phyloP scores from a whole-genome alignment of 768 basidiomycete species.

The Mycena polygramma region DNA sequence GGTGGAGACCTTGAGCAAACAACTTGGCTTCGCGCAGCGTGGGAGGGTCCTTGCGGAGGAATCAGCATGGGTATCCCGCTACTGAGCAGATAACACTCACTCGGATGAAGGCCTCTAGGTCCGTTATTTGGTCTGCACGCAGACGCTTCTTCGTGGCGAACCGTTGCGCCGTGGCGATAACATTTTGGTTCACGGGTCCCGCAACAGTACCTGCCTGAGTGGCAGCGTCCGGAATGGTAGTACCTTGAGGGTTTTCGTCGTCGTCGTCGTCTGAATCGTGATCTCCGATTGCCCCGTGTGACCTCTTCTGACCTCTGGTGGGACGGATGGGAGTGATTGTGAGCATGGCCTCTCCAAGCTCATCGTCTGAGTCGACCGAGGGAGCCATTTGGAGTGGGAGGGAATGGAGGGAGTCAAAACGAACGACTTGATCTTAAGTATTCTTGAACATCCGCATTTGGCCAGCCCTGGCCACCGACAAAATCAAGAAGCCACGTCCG shows the following conservation, averaged over 20 bases:
- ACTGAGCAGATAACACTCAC: not conserved
- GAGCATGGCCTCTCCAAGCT: too few relatives aligned
- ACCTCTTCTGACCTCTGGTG: too few relatives aligned
- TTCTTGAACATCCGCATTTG: too few relatives aligned
- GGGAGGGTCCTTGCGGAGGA: not conserved
- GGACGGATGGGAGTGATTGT: too few relatives aligned
- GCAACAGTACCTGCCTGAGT: not conserved
- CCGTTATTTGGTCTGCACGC: not conserved
- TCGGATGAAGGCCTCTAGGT: not conserved
- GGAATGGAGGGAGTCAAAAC: too few relatives aligned
- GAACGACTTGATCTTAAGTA: too few relatives aligned
- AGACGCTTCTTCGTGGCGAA: not conserved
- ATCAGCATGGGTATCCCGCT: not conserved
- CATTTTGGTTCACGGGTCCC: conserved; percentile 2
- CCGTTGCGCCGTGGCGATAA: not conserved
- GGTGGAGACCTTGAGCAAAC: not conserved
- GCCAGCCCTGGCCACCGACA: too few relatives aligned
- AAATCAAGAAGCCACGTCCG: not conserved
- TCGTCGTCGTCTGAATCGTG: not conserved
- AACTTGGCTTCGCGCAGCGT: conserved; percentile 6
- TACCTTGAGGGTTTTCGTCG: not conserved
- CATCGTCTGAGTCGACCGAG: not conserved
- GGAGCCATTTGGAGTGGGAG: too few relatives aligned
- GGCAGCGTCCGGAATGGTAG: too few relatives aligned
- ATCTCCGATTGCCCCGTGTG: too few relatives aligned